Conservation (phyloP, 768 basidiomycete species). For the Tulasnella sp. region DNA sequence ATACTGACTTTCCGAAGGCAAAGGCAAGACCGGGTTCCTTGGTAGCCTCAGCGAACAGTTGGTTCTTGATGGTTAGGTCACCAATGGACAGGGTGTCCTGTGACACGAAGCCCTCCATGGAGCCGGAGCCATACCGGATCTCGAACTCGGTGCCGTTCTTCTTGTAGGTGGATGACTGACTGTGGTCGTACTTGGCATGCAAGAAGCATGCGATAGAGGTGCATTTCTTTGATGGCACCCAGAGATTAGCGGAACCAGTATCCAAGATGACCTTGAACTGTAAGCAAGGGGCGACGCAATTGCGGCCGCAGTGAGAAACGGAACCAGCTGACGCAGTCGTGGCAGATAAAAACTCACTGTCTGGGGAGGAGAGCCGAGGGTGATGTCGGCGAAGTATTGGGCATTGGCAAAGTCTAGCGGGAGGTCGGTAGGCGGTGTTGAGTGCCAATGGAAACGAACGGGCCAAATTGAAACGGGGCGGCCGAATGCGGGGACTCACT, state of each 20-base stretch:
- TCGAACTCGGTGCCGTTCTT: conserved; percentile 83
- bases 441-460: neutral
- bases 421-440: conserved; percentile 22
- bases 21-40: conserved; percentile 97
- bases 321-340: neutral
- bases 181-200: conserved; percentile 85
- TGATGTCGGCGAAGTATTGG: conserved; percentile 90
- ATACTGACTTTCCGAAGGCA: conserved; percentile 84
- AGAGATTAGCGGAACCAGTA: conserved; percentile 62
- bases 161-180: conserved; percentile 76
- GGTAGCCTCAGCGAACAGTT: conserved; percentile 92
- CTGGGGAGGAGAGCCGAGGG: conserved; percentile 80
- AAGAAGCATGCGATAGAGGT: conserved; percentile 91
- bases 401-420: conserved; percentile 91
- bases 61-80: conserved; percentile 65
- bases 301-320: neutral
- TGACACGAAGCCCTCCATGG: conserved; percentile 94
- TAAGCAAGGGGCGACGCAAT: neutral
- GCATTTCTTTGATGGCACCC: conserved; percentile 82
- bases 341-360: conserved; percentile 43
- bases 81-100: conserved; percentile 76
- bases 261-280: conserved; percentile 86
- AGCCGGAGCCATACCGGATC: conserved; percentile 93
- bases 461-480: neutral
- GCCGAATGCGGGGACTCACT: conserved; percentile 51